These are phyloP conservation scores for Dinochytrium kinnereticum DNA, from an alignment of 371 early-diverging fungal genomes.

Conservation along the genomic window DNA sequence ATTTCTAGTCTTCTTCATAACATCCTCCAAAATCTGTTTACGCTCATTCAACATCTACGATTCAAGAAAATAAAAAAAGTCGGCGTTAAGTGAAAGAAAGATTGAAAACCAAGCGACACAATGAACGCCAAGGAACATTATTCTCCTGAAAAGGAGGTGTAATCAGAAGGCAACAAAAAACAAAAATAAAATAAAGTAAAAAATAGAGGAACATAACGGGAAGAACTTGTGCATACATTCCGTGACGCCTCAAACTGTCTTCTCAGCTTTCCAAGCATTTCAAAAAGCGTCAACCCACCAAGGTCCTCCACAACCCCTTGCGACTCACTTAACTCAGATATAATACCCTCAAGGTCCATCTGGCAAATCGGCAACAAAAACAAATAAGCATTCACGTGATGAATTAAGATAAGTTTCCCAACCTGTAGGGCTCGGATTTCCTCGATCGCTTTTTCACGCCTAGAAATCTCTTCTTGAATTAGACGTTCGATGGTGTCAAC, in stretches of 20 bases:
- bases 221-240: slow-evolving; percentile 4
- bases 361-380: background rate
- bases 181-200: too few species aligned
- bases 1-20: background rate
- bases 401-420: background rate
- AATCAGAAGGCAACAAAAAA: too few species aligned
- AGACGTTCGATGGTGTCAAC: background rate
- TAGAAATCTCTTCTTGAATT: background rate
- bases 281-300: background rate
- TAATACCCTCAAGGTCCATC: slow-evolving; percentile 4
- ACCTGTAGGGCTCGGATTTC: background rate
- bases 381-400: background rate
- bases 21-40: background rate
- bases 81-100: too few species aligned
- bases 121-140: too few species aligned
- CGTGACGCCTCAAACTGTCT: background rate
- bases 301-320: background rate
- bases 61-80: too few species aligned
- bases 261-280: background rate
- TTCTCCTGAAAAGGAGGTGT: too few species aligned
- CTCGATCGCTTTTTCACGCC: background rate
- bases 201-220: too few species aligned
- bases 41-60: background rate
- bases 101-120: too few species aligned
- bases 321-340: background rate